Conservation (phyloP, 345 rosid genomes). For the Geranium rotundifolium region DNA sequence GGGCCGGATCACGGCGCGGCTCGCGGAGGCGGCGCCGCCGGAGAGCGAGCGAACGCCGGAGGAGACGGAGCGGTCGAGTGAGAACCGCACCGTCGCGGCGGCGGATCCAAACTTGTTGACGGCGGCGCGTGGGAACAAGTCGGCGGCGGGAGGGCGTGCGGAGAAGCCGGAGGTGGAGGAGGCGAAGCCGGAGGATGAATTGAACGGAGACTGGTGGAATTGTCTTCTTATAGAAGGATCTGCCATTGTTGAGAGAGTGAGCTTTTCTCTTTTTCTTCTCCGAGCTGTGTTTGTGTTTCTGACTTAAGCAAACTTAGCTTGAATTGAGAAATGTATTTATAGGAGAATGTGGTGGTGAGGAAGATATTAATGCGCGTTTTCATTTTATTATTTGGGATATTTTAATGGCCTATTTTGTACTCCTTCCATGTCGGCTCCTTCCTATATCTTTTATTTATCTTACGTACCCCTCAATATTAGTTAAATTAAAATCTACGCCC, state of each 20-base stretch:
- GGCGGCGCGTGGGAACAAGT: constrained; percentile 34
- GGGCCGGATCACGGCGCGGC: constrained; percentile 16
- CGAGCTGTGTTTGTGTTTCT: constrained; percentile 17
- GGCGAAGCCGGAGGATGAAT: constrained; percentile 26
- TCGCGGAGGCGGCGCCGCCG: constrained; percentile 11
- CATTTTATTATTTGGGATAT: constrained; percentile 10
- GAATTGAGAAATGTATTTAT: constrained; percentile 35
- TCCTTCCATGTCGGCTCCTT: no score
- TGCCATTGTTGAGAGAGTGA: constrained; percentile 29
- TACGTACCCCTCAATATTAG: no score
- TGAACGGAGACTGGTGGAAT: constrained; percentile 6
- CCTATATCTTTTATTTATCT: no score
- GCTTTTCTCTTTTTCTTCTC: background rate
- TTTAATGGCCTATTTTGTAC: background rate
- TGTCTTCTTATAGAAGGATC: constrained; percentile 30
- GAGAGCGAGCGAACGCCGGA: constrained; percentile 36
- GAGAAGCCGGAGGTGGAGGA: constrained; percentile 36
- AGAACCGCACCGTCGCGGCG: constrained; percentile 23
- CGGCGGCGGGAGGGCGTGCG: constrained; percentile 19
- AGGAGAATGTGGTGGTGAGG: constrained; percentile 6
- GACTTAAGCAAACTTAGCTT: constrained; percentile 44
- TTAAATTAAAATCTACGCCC: no score
- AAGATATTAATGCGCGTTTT: background rate
- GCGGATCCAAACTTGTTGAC: constrained; percentile 18
- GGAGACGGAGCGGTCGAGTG: constrained; percentile 32